phyloP scores from a whole-genome alignment of 1,284 basidiomycete genomes.

The Puccinia triticina region DNA sequence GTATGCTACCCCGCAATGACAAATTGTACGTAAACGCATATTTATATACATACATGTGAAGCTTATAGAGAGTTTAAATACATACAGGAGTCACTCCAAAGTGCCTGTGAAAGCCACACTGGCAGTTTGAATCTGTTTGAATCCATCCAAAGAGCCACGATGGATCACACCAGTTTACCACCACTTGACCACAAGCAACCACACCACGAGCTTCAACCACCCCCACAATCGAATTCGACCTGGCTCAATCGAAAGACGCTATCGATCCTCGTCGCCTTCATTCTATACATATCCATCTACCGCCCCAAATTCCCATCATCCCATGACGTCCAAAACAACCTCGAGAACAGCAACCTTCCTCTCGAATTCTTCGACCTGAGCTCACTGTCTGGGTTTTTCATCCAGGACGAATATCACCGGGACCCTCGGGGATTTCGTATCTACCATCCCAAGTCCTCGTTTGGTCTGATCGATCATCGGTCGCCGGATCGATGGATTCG shows the following conservation, averaged over 20 bases:
- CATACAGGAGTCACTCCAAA: no score
- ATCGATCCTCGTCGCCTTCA: neutral
- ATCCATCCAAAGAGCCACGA: neutral
- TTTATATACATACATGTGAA: no score
- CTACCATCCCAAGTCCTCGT: slow-evolving; percentile 29
- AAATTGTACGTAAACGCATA: no score
- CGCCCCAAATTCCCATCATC: neutral
- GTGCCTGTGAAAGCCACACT: no score
- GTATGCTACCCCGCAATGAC: no score
- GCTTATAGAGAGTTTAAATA: no score
- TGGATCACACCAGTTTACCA: neutral
- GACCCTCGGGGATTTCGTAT: slow-evolving; percentile 1
- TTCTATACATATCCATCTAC: neutral
- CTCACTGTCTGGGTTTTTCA: slow-evolving; percentile 27
- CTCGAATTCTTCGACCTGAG: slow-evolving; percentile 8
- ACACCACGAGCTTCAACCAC: neutral
- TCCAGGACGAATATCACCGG: slow-evolving; percentile 27
- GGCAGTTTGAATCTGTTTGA: no score
- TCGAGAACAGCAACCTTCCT: no score
- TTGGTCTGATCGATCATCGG: slow-evolving; percentile 29
- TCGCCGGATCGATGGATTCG: slow-evolving; percentile 11
- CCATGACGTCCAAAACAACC: neutral
- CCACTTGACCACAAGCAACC: neutral
- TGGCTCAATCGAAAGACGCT: neutral
- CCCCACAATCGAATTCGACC: neutral